Percentiles rank a stretch among this genome's conserved stretches.
Conservation (phyloP, 2,329 filamentous ascomycete species). For the Fusarium fracticaudum region DNA sequence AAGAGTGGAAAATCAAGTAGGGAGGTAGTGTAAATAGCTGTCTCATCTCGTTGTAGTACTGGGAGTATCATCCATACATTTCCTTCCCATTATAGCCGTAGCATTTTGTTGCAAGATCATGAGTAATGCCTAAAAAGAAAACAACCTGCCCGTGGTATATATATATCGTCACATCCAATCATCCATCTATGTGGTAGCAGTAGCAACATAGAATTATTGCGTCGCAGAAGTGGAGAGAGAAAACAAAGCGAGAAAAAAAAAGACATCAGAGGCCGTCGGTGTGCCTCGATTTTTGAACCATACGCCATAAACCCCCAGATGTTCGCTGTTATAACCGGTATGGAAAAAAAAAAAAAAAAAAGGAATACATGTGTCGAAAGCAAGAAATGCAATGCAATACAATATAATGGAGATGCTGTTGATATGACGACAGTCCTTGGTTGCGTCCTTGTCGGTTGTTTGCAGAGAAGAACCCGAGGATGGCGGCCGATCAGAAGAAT, state of each 20-base stretch:
- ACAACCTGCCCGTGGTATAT: conserved; percentile 26
- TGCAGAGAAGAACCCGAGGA: conserved; percentile 16
- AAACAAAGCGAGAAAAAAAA: not conserved
- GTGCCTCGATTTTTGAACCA: conserved; percentile 10
- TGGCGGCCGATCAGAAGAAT: not conserved
- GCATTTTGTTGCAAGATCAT: not conserved
- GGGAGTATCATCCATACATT: conserved; percentile 15
- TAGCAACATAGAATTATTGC: conserved; percentile 4
- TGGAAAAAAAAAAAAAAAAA: not conserved
- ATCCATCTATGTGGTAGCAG: conserved; percentile 13
- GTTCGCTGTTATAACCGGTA: conserved; percentile 3
- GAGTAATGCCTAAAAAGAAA: not conserved
- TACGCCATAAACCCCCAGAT: conserved; percentile 27
- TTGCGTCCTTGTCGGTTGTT: conserved; percentile 9
- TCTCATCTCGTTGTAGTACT: conserved; percentile 21
- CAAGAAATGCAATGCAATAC: not conserved
- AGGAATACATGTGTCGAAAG: not conserved
- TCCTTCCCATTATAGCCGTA: not conserved
- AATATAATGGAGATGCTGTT: not conserved
- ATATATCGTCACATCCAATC: conserved; percentile 15
- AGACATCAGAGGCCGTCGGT: conserved; percentile 1
- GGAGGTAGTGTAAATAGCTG: conserved; percentile 1
- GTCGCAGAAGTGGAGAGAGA: conserved; percentile 18
- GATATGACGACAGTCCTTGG: conserved; percentile 11
- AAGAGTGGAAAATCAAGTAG: not conserved